Base-by-base conservation (phyloP, 2,329 filamentous ascomycete genomes). In the Exophiala spinifera region DNA sequence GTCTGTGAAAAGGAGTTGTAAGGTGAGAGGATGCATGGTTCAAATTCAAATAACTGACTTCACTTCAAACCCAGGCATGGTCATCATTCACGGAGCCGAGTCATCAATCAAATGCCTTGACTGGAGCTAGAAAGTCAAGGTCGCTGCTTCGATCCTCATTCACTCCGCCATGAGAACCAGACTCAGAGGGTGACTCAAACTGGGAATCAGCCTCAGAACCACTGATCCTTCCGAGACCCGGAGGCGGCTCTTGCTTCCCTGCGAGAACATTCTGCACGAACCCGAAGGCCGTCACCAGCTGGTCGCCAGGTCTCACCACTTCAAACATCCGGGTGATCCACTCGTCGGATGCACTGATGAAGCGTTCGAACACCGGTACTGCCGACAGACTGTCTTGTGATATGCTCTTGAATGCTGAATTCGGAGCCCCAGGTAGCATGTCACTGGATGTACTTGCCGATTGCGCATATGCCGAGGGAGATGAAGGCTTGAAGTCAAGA, bases 231-330 rank as follows among this genome's bases (percentile, higher is more conserved):
- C 20, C 33, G 17, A 15, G 21, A 8, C 19, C 19, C 2, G 42
- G 42, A 23, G 20, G 14, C 14, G 23, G 31, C 4, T 57, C 46
- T 13, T 48, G 33, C 45, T 60, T 57, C 28, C 57, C 54, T 2
- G 49, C 46, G 3, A 60, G 43, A 31, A 60, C 47, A 28, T 60
- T 60, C 36, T 55, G 53, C 10, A 60, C 50, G 28, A 57, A 60
- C n/a, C 46, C 57, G 28, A 51, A 60, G 4, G 57, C 40, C 48
- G 28, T 49, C 10, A 50, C 45, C 4, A 57, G 50, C 31, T 49
- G 49, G 17, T 53, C 55, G 6, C 45, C 50, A 7, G 51, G 49
- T 7, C 31, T 28, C 3, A 60, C 42, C 7, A 51, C 31, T 23
- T 53, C 36, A 43, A 42, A 57, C 49, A 60, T 60, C 28, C 46